Conservation (phyloP, 176 grass and related monocot species). For the Juncus inflexus region DNA sequence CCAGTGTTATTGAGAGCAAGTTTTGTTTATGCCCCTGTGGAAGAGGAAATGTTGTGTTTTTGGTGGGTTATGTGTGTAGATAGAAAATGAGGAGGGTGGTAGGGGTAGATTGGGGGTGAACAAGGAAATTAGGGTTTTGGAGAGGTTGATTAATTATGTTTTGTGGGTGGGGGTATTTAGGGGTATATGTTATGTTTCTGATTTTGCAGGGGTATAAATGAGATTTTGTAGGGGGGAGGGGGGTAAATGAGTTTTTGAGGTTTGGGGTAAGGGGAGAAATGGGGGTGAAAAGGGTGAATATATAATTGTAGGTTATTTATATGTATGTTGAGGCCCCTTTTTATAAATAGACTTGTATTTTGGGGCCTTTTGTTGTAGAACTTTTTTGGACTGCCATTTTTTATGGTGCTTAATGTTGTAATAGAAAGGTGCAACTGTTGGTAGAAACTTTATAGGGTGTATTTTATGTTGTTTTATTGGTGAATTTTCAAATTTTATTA, state of each 20-base stretch:
- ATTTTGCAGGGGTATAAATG: slow-evolving; percentile 13
- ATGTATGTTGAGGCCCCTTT: no score
- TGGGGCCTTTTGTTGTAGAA: no score
- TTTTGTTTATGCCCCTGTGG: slow-evolving; percentile 11
- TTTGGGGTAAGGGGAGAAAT: background rate
- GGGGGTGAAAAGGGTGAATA: no score
- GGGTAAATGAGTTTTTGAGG: slow-evolving; percentile 12
- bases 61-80: background rate
- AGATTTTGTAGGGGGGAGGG: slow-evolving; percentile 4
- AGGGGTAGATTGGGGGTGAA: no score
- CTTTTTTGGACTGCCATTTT: no score
- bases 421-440: no score
- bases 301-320: no score
- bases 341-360: no score
- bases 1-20: slow-evolving; percentile 65
- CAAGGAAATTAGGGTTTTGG: background rate
- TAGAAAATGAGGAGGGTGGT: background rate
- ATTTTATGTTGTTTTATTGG: no score
- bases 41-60: slow-evolving; percentile 6
- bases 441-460: no score
- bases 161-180: background rate
- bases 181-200: slow-evolving; percentile 15
- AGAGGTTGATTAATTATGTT: background rate
- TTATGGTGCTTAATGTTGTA: no score
- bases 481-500: no score